Evolutionary conservation across 441 rosid genomes (phyloP), one percentile per base, ranked within the genome.

Genomic region (Raphanus hybrid): DNA sequence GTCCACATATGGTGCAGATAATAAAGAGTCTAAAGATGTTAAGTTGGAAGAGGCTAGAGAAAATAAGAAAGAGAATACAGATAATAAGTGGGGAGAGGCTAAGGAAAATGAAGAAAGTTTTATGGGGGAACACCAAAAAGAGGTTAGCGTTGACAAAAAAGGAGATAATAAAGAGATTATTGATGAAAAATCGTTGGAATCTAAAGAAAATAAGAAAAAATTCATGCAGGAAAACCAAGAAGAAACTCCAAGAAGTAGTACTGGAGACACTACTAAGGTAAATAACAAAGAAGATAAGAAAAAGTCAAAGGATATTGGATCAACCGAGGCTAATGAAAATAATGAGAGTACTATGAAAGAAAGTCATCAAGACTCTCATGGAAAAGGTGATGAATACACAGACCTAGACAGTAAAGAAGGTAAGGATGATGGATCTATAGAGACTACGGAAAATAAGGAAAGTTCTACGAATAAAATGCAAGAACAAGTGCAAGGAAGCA

Each of bases 11-110:
- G 26, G 6, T 23, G 23, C 6, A 27, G 18, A 43, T 11, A 43
- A 45, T 11, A 74, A 65, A 66, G 72, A 66, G n/a, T 10, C 67
- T 67, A 15, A 57, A 26, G 48, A 66, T 6, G 71, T 37, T 15
- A 66, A 74, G 12, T 14, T 15, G 2, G 16, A 20, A 35, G 20
- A 67, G 16, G 35, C 4, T 67, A 58, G 39, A 11, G n/a, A 27
- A 55, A 26, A 18, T 55, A 55, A 55, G 29, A 55, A 55, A 55
- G 61, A 55, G 2, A 4, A 20, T 55, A 18, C 6, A 0, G 20
- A 27, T 0, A 62, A 29, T 16, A 71, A 55, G 6, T 1, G 11
- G 27, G 11, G 11, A 7, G 29, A 55, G 61, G 29, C 61, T 55
- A 55, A 55, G 23, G 20, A 45, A 18, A 45, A 73, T 39, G 34